Conservation (phyloP, 441 rosid genomes). For the Populus trichocarpa region DNA sequence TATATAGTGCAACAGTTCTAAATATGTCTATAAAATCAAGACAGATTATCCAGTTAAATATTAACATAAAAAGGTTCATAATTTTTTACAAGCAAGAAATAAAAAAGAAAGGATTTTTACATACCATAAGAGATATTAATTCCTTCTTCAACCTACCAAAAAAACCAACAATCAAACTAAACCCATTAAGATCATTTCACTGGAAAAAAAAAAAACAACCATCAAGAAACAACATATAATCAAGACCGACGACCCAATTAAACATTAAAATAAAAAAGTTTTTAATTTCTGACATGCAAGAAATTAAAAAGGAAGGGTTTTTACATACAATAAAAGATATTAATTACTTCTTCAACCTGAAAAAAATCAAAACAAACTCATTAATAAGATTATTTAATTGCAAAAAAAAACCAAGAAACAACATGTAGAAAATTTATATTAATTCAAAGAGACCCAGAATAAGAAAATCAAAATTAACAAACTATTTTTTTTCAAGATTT, state of each 20-base stretch:
- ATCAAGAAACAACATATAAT: background rate
- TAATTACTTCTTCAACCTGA: too few species aligned
- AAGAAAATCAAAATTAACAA: too few species aligned
- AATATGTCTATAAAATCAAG: background rate
- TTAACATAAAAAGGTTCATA: background rate
- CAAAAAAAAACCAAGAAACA: too few species aligned
- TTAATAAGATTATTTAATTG: too few species aligned
- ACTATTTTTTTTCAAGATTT: background rate
- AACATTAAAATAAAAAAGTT: too few species aligned
- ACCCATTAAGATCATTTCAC: background rate
- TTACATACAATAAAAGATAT: too few species aligned
- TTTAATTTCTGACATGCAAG: too few species aligned
- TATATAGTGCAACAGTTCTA: background rate
- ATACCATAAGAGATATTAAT: slow-evolving; percentile 62
- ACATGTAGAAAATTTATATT: background rate
- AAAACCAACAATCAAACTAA: background rate
- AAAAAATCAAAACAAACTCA: too few species aligned
- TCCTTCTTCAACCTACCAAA: slow-evolving; percentile 56
- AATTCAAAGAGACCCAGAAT: too few species aligned
- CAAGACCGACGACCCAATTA: too few species aligned
- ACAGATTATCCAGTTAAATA: background rate
- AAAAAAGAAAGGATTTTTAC: slow-evolving; percentile 6
- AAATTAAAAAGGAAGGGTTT: too few species aligned
- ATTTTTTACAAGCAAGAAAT: background rate
- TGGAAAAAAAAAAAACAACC: background rate